Conservation (phyloP, 129 eudicot genomes). For the Lonicera japonica region DNA sequence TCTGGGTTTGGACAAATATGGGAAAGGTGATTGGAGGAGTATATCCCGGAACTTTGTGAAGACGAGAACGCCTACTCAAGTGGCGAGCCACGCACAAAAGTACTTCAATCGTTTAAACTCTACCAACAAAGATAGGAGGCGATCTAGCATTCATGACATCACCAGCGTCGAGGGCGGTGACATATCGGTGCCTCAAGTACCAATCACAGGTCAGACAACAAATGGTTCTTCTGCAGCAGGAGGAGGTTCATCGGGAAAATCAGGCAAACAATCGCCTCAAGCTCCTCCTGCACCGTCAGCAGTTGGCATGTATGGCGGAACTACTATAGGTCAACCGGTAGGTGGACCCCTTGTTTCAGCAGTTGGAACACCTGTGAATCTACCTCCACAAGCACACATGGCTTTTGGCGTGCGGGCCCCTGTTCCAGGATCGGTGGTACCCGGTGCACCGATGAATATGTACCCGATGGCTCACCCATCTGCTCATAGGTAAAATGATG, state of each 20-base stretch:
- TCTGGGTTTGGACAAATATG: slow-evolving; percentile 52
- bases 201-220: slow-evolving; percentile 26
- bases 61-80: slow-evolving; percentile 62
- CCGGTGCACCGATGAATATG: slow-evolving; percentile 51
- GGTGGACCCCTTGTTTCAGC: slow-evolving; percentile 53
- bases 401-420: slow-evolving; percentile 56
- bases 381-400: slow-evolving; percentile 46
- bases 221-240: slow-evolving; percentile 23
- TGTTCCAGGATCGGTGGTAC: slow-evolving; percentile 42
- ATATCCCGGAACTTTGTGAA: slow-evolving; percentile 53
- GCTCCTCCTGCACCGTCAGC: slow-evolving; percentile 13
- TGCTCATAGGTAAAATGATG: slow-evolving; percentile 38
- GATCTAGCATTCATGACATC: slow-evolving; percentile 63
- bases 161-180: slow-evolving; percentile 45
- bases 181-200: slow-evolving; percentile 19
- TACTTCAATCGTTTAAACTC: slow-evolving; percentile 52
- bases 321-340: slow-evolving; percentile 76
- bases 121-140: slow-evolving; percentile 47
- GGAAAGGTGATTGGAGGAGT: slow-evolving; percentile 68
- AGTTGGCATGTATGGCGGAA: slow-evolving; percentile 47
- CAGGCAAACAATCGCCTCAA: slow-evolving; percentile 43
- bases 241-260: slow-evolving; percentile 31
- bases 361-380: slow-evolving; percentile 72
- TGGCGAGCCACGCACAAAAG: slow-evolving; percentile 65
- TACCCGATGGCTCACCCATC: slow-evolving; percentile 48